phyloP scores from a whole-genome alignment of 1,139 yeast species.

The Fermentozyma sake region DNA sequence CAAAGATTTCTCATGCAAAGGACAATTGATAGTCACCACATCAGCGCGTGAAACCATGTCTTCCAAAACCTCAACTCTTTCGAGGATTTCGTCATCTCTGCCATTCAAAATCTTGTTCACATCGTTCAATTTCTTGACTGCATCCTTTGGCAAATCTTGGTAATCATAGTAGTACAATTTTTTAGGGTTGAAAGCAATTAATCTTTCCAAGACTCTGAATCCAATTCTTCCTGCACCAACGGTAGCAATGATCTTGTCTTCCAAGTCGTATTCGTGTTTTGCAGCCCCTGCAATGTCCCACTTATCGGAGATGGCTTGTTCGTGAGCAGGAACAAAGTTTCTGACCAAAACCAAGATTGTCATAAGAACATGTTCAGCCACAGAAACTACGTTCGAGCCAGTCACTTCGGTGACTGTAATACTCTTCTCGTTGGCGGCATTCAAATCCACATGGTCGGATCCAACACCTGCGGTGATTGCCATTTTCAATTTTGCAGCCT shows the following conservation, averaged over 20 bases:
- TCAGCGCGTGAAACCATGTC: slow-evolving; percentile 69
- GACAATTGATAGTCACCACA: slow-evolving; percentile 74
- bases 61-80: slow-evolving; percentile 60
- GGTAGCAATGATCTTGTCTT: slow-evolving; percentile 71
- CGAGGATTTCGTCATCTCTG: slow-evolving; percentile 35
- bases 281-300: slow-evolving; percentile 84
- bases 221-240: slow-evolving; percentile 87
- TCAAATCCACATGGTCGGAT: slow-evolving; percentile 73
- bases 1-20: slow-evolving; percentile 65
- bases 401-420: slow-evolving; percentile 77
- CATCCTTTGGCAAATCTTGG: slow-evolving; percentile 59
- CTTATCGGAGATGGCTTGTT: slow-evolving; percentile 50
- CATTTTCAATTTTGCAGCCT: slow-evolving; percentile 70
- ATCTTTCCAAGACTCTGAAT: slow-evolving; percentile 67
- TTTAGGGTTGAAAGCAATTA: slow-evolving; percentile 70
- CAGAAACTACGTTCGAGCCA: slow-evolving; percentile 76
- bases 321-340: slow-evolving; percentile 77
- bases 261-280: slow-evolving; percentile 69
- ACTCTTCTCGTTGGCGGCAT: slow-evolving; percentile 60
- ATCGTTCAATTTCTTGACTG: slow-evolving; percentile 47
- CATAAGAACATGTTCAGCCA: slow-evolving; percentile 79
- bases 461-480: slow-evolving; percentile 84
- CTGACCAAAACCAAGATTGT: slow-evolving; percentile 68
- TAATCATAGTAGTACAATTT: slow-evolving; percentile 73
- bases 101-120: slow-evolving; percentile 38